Evolutionary conservation across 2,329 filamentous ascomycete genomes (phyloP), one percentile per base, ranked within the genome.

Genomic region (Botrytis medusae): DNA sequence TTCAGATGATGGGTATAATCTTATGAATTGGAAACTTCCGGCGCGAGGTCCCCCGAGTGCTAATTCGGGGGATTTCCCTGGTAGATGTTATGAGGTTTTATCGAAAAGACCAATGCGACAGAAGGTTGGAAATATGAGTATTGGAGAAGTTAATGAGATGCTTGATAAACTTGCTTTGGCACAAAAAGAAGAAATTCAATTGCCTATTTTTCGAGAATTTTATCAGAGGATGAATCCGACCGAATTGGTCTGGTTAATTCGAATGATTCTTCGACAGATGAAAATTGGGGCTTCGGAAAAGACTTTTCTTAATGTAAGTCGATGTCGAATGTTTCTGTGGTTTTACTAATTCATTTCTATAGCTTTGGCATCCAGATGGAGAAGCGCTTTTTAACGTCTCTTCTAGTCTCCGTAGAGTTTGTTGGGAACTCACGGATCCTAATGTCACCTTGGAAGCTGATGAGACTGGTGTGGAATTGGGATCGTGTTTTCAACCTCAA

Each of bases 401-500:
- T 0, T 97, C 94, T 25, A 98, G 92, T 79, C 85, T 99, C 73
- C 89, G 93, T 10, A 88, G 95, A 54, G 95, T 99, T 0, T 99
- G 96, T 80, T 98, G 96, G 95, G 95, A 98, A 81, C 84, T 99
- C 4, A 89, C 89, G 77, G 91, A 98, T 80, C 91, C 91, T 0
- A 85, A 87, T 54, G 82, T 93, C 18, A 88, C 92, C 6, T 86
- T 99, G 3, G 90, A 94, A 76, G 90, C 90, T 51, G 92, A 94
- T 37, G 90, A 94, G 70, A 88, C 90, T 0, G 91, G 92, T 0
- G 90, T 98, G 22, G 85, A 87, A 2, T 84, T 98, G 48, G 97
- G 98, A 93, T 92, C 96, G 79, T 98, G 94, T 81, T 98, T 98
- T 80, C 95, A 98, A 80, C 96, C 96, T 9, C 96, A 98, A 82